A percentile compares a stretch with the other conserved stretches of the same genome.
phyloP scores from a whole-genome alignment of 768 basidiomycete genomes.

The Lanmaoa pseudosensibilis region DNA sequence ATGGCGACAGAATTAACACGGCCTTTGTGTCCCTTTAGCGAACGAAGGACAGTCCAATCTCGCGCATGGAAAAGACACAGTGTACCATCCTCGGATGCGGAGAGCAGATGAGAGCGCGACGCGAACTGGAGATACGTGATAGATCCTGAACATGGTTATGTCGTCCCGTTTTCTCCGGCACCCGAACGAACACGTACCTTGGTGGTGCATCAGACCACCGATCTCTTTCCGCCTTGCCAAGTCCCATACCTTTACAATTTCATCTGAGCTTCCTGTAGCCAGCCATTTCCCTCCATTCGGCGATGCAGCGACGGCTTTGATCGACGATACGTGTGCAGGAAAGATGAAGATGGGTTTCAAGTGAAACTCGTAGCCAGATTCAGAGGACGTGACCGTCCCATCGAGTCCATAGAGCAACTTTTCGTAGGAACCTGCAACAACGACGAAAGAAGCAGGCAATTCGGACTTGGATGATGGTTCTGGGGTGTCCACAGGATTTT shows the following conservation, averaged over 20 bases:
- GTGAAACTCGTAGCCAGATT: slow-evolving; percentile 34
- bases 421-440: slow-evolving; percentile 94
- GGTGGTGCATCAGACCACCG: slow-evolving; percentile 91
- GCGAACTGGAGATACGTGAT: slow-evolving; percentile 88
- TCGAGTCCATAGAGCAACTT: slow-evolving; percentile 91
- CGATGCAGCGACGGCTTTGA: slow-evolving; percentile 87
- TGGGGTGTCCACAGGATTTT: background rate
- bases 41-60: slow-evolving; percentile 89
- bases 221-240: slow-evolving; percentile 87
- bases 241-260: slow-evolving; percentile 97
- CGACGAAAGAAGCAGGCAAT: slow-evolving; percentile 69
- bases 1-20: slow-evolving; percentile 88
- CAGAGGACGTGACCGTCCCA: slow-evolving; percentile 47
- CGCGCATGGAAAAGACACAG: slow-evolving; percentile 88
- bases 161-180: background rate
- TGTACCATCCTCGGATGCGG: slow-evolving; percentile 91
- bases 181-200: slow-evolving; percentile 54
- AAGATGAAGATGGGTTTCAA: slow-evolving; percentile 91
- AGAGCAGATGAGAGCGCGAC: slow-evolving; percentile 84
- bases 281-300: slow-evolving; percentile 94
- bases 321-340: slow-evolving; percentile 92
- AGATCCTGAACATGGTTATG: slow-evolving; percentile 57
- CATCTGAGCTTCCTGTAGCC: slow-evolving; percentile 93
- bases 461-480: slow-evolving; percentile 7
- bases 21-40: slow-evolving; percentile 91